A percentile compares a stretch with the other conserved stretches of the same genome.
Conservation (phyloP, 108 stramenopile genomes). For the Mediolabrus comicus region DNA sequence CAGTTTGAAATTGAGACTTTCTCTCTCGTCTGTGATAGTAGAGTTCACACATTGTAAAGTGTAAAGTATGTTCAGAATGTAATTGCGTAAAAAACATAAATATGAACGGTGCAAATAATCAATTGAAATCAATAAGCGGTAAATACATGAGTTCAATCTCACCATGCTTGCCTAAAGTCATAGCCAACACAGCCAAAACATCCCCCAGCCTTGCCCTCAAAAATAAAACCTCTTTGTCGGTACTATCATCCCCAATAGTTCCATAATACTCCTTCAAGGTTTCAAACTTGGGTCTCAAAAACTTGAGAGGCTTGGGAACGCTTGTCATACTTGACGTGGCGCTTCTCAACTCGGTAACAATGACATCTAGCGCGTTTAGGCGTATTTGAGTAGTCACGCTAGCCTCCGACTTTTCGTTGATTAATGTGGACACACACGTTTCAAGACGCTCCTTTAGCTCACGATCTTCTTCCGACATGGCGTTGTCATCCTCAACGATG, state of each 20-base stretch:
- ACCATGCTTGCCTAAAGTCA: conserved; percentile 95
- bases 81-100: not conserved
- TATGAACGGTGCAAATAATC: not conserved
- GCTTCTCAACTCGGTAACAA: conserved; percentile 86
- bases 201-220: conserved; percentile 87
- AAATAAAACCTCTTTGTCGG: conserved; percentile 47
- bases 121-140: too few relatives aligned
- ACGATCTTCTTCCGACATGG: conserved; percentile 80
- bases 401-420: conserved; percentile 66
- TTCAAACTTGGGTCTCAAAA: conserved; percentile 93
- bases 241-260: conserved; percentile 35
- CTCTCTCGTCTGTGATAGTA: conserved; percentile 64
- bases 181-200: conserved; percentile 95
- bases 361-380: conserved; percentile 84
- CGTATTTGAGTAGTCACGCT: conserved; percentile 75
- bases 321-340: conserved; percentile 97
- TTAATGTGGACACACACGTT: conserved; percentile 81
- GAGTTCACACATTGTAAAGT: too few relatives aligned
- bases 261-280: conserved; percentile 79
- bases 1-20: conserved; percentile 93
- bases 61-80: not conserved
- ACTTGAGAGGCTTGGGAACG: conserved; percentile 99
- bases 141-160: too few relatives aligned
- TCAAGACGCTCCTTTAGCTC: conserved; percentile 87
- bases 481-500: conserved; percentile 25